Percentiles rank a stretch among this genome's conserved stretches.
Evolutionary conservation across 148 eudicot species (phyloP).

Genomic region (Fallopia convolvulus): DNA sequence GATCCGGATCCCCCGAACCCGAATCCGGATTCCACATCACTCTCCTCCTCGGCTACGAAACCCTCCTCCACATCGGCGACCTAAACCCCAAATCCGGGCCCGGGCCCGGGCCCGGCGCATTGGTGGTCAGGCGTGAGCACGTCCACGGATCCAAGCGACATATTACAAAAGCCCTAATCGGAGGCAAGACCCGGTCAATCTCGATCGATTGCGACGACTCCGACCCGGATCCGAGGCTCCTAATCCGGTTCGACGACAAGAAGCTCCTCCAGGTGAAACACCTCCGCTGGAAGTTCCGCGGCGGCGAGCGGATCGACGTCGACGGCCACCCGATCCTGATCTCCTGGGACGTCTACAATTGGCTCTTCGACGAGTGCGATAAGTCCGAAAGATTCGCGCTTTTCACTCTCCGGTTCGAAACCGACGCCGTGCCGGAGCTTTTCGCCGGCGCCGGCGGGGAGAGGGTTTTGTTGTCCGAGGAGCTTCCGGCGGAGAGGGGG

Average conservation of each 20-base stretch:
- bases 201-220: slow-evolving; percentile 35
- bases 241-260: slow-evolving; percentile 40
- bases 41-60: slow-evolving; percentile 19
- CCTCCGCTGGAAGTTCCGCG: slow-evolving; percentile 77
- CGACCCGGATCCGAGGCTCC: slow-evolving; percentile 34
- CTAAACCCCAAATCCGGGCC: neutral
- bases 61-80: slow-evolving; percentile 46
- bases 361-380: slow-evolving; percentile 47
- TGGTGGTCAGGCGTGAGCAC: slow-evolving; percentile 59
- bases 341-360: slow-evolving; percentile 75
- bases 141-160: slow-evolving; percentile 40
- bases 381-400: slow-evolving; percentile 45
- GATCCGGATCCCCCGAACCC: slow-evolving; percentile 64
- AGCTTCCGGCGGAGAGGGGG: slow-evolving; percentile 50
- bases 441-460: neutral
- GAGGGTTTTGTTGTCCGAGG: slow-evolving; percentile 28
- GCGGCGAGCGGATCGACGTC: slow-evolving; percentile 59
- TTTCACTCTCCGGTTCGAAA: slow-evolving; percentile 59
- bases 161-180: slow-evolving; percentile 30
- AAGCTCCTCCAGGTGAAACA: slow-evolving; percentile 52
- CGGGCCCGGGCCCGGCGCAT: neutral
- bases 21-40: slow-evolving; percentile 58
- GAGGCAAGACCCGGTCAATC: slow-evolving; percentile 32
- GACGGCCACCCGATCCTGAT: slow-evolving; percentile 52
- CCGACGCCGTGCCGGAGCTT: slow-evolving; percentile 8